A percentile compares a stretch with the other conserved stretches of the same genome.
phyloP scores from a whole-genome alignment of 2,329 filamentous ascomycete genomes.

The Cordyceps cicadae region DNA sequence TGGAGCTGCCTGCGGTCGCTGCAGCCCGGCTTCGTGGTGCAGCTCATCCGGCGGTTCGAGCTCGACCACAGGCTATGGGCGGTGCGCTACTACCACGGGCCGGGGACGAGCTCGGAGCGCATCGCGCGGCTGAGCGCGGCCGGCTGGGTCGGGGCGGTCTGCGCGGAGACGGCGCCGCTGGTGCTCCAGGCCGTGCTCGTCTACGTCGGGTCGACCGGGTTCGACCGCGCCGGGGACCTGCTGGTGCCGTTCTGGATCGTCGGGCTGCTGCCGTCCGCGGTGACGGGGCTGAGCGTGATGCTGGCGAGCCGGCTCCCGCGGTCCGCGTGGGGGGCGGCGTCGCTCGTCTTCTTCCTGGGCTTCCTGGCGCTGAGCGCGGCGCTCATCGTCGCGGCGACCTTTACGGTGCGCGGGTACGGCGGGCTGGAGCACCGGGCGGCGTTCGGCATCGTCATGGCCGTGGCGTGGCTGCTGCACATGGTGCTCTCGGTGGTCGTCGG shows the following conservation, averaged over 20 bases:
- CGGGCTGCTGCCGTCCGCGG: background rate
- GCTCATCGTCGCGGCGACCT: background rate
- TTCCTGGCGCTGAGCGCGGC: background rate
- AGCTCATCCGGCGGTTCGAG: background rate
- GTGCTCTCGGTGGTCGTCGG: background rate
- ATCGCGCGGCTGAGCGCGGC: background rate
- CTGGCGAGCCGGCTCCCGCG: background rate
- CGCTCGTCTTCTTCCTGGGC: background rate
- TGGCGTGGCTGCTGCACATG: conserved; percentile 2
- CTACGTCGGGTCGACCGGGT: conserved; percentile 1
- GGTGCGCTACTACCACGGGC: conserved; percentile 6
- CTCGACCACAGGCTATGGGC: background rate
- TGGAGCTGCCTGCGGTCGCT: conserved; percentile 8
- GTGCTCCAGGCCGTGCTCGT: conserved; percentile 4
- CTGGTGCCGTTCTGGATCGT: conserved; percentile 5
- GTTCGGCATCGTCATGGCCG: conserved; percentile 7
- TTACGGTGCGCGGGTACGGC: background rate
- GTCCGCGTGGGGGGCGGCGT: background rate
- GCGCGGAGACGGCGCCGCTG: background rate
- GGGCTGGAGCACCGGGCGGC: background rate
- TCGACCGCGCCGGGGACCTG: background rate
- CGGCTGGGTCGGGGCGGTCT: background rate
- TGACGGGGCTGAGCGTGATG: conserved; percentile 3
- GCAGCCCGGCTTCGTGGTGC: conserved; percentile 5
- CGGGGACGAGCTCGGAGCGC: background rate